Base-by-base conservation (phyloP, 1,139 yeast genomes). In the Saccharomyces pastorianus region DNA sequence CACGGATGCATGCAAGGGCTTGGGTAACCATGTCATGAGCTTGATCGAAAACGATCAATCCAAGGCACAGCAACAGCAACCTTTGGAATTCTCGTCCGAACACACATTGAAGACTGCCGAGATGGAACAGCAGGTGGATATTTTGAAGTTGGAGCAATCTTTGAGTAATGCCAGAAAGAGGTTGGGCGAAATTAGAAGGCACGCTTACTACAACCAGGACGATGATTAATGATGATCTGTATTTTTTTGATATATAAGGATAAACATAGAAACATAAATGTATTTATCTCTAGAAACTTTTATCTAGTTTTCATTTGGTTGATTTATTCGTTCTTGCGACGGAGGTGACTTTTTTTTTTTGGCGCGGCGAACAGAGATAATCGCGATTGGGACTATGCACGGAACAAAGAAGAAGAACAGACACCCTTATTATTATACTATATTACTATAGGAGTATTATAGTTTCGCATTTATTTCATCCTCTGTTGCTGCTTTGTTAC, bases 91-190 rank as follows among this genome's bases (percentile, higher is more conserved):
- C 66, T 77, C 86, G 32, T 79, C 90, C 14, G 81, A 88, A 23
- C 89, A 88, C 66, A 96, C 88, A 69, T 89, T 89, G 63, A 87
- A 87, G 71, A 87, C 95, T 0, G 79, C 83, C 29, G 95, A 91
- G 66, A 88, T 89, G 96, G 96, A 89, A 65, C 96, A 89, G 70
- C 96, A 89, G 69, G 96, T 90, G 13, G 91, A 88, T 68, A 90
- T 89, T 49, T 77, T 89, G 70, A 87, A 88, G 70, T 74, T 89
- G 58, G 96, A 89, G 65, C 88, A 88, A 63, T 51, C 59, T 14
- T 50, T 59, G 32, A 51, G 23, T 20, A 51, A 49, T 38, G 95
- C 96, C 0, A 79, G 96, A 68, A 88, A 86, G 72, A 80, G 88
- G 64, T 75, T 89, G 58, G 95, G 95, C 34, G 96, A 88, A 63